A percentile compares a stretch with the other conserved stretches of the same genome.
Conservation (phyloP, 768 basidiomycete genomes). For the Trametes maxima region DNA sequence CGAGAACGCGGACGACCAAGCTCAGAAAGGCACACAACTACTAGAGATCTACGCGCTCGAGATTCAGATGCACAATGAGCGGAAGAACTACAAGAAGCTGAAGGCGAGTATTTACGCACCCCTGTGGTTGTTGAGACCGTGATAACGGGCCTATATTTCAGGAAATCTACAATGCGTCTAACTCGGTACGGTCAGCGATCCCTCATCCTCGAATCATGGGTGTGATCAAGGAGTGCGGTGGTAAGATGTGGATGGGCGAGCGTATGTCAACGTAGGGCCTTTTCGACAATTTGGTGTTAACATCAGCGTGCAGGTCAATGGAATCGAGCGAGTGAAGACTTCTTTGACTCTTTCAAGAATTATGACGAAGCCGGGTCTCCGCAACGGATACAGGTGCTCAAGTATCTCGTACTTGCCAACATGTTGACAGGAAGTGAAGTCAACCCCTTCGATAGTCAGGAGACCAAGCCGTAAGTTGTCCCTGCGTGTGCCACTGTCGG, state of each 20-base stretch:
- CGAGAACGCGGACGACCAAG: slow-evolving; percentile 76
- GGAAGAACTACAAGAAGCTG: slow-evolving; percentile 92
- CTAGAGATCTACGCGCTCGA: slow-evolving; percentile 98
- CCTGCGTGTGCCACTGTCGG: not conserved
- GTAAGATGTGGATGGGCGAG: slow-evolving; percentile 99
- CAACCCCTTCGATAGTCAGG: slow-evolving; percentile 99
- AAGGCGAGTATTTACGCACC: slow-evolving; percentile 61
- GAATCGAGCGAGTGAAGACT: slow-evolving; percentile 96
- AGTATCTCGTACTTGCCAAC: slow-evolving; percentile 96
- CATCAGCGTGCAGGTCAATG: slow-evolving; percentile 66
- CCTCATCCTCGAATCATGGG: slow-evolving; percentile 99
- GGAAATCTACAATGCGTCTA: slow-evolving; percentile 98
- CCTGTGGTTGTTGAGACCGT: not conserved
- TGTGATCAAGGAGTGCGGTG: slow-evolving; percentile 98
- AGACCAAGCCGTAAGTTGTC: slow-evolving; percentile 92
- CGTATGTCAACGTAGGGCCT: slow-evolving; percentile 48
- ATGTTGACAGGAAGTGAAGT: slow-evolving; percentile 99
- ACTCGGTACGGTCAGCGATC: slow-evolving; percentile 91
- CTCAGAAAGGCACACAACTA: slow-evolving; percentile 91
- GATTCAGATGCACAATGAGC: slow-evolving; percentile 99
- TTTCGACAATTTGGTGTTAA: not conserved
- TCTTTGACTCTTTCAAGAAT: slow-evolving; percentile 98
- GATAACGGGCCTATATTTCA: slow-evolving; percentile 34
- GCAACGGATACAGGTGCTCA: slow-evolving; percentile 96
- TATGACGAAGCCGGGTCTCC: slow-evolving; percentile 98